Base-by-base conservation (phyloP, 176 grass and related monocot species). In the Oryza meridionalis region DNA sequence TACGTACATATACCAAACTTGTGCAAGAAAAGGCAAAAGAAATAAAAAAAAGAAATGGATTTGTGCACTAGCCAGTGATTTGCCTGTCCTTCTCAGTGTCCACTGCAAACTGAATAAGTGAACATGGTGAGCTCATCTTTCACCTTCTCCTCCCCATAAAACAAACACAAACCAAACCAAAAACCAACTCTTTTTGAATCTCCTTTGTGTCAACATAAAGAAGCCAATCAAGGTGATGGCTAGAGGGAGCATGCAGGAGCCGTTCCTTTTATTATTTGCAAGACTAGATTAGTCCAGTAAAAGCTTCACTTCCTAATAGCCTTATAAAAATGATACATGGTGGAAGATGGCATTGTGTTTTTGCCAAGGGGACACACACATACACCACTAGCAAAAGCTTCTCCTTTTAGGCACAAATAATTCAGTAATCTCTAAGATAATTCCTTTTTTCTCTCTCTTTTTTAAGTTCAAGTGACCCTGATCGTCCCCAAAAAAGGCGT, bases 241-340 rank as follows among this genome's bases (percentile, higher is more conserved):
- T 21, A 7, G 9, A 29, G 25, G 62, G 35, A 68, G 7, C 42
- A 40, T 40, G 38, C 1, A 25, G 77, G 38, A 70, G 26, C 80
- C 84, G 71, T 84, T 90, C 64, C n/a, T 62, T 90, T 91, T 91
- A 85, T 91, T 91, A 85, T 91, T 91, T 82, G 78, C 80, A 70
- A 67, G 50, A 27, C 80, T 79, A 90, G 61, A 86, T 77, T 81
- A 85, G 77, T 73, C 81, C 58, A 65, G 46, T 81, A 78, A 80
- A 80, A 82, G 82, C 66, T 82, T 77, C 67, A 45, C 47, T 46
- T 77, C 25, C 38, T 21, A 22, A 77, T 15, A 40, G 29, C 29
- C 29, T 31, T 31, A 31, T 31, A 31, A 31, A n/a, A 77, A 78
- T 67, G 43, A 53, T 80, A 89, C 80, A 94, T 63, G 75, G 80